Evolutionary conservation across 2,329 filamentous ascomycete genomes (phyloP).

Genomic region (Ceratocystiopsis minuta): DNA sequence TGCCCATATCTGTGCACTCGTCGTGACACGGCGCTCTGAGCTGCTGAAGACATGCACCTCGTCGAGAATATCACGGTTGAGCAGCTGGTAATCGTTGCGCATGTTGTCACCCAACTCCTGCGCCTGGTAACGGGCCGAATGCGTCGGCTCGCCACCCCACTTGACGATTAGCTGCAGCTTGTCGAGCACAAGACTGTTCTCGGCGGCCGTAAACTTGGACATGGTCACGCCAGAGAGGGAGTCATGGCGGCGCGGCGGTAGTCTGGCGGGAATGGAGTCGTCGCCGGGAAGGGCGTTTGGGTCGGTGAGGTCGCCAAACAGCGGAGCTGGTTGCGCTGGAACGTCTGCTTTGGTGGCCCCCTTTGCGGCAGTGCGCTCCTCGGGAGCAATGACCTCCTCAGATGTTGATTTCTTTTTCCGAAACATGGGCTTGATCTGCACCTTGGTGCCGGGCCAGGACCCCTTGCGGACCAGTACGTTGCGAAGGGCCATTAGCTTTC

Average conservation of each 20-base stretch:
- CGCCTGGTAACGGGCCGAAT: constrained; percentile 89
- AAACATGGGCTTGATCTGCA: constrained; percentile 99
- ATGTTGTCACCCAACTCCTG: constrained; percentile 91
- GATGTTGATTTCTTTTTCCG: constrained; percentile 63
- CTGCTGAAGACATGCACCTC: constrained; percentile 93
- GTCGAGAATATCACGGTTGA: constrained; percentile 82
- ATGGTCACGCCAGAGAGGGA: constrained; percentile 81
- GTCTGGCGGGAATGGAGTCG: constrained; percentile 16
- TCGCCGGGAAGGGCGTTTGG: constrained; percentile 8
- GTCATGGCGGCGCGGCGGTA: constrained; percentile 49
- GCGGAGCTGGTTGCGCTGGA: neutral
- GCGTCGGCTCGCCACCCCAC: constrained; percentile 95
- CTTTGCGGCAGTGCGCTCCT: constrained; percentile 8
- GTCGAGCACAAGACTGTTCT: constrained; percentile 83
- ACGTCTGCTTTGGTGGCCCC: constrained; percentile 17
- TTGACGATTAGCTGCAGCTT: constrained; percentile 97
- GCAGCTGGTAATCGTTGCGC: constrained; percentile 79
- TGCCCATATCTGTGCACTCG: constrained; percentile 92
- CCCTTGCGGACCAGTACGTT: constrained; percentile 87
- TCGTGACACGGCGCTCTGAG: constrained; percentile 83
- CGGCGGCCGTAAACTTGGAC: constrained; percentile 82
- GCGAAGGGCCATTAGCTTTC: constrained; percentile 69
- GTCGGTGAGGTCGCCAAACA: constrained; percentile 7
- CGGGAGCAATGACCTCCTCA: constrained; percentile 20
- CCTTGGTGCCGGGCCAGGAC: constrained; percentile 86